Conservation (phyloP, 352 stramenopile genomes). For the Pythium dissotocum region DNA sequence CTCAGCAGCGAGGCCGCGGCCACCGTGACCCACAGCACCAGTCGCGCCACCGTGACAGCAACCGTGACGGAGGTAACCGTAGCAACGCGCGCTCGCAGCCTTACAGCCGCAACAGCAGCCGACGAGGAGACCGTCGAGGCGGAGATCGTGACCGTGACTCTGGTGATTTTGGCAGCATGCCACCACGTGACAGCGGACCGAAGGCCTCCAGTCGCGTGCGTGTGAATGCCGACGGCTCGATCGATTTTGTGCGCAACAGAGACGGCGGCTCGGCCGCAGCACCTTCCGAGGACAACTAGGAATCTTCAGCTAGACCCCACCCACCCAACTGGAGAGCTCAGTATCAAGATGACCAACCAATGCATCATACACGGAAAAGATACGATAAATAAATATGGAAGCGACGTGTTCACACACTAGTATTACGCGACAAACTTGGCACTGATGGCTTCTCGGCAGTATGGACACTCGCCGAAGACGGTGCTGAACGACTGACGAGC, state of each 20-base stretch:
- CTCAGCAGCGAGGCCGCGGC: slow-evolving; percentile 26
- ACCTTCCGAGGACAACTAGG: neutral
- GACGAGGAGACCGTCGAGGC: slow-evolving; percentile 2
- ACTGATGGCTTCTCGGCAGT: slow-evolving; percentile 88
- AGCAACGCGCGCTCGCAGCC: slow-evolving; percentile 15
- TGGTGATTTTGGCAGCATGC: slow-evolving; percentile 25
- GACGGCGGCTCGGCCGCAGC: neutral
- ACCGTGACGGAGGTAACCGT: neutral
- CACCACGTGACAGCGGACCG: slow-evolving; percentile 24
- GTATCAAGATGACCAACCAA: neutral
- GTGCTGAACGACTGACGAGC: slow-evolving; percentile 90
- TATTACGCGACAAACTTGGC: slow-evolving; percentile 54
- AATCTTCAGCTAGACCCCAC: neutral
- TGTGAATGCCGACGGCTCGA: slow-evolving; percentile 62
- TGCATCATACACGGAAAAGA: neutral
- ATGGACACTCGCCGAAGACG: slow-evolving; percentile 89
- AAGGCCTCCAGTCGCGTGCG: slow-evolving; percentile 56
- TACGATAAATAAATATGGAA: slow-evolving; percentile 1
- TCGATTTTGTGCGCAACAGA: slow-evolving; percentile 49
- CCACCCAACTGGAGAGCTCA: neutral
- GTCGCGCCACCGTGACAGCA: slow-evolving; percentile 11
- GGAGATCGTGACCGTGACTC: slow-evolving; percentile 13
- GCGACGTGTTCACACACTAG: neutral
- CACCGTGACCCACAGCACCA: slow-evolving; percentile 23
- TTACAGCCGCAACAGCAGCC: slow-evolving; percentile 16